phyloP scores from a whole-genome alignment of 495 filamentous ascomycete species.

The Parachaetomium inaequale region DNA sequence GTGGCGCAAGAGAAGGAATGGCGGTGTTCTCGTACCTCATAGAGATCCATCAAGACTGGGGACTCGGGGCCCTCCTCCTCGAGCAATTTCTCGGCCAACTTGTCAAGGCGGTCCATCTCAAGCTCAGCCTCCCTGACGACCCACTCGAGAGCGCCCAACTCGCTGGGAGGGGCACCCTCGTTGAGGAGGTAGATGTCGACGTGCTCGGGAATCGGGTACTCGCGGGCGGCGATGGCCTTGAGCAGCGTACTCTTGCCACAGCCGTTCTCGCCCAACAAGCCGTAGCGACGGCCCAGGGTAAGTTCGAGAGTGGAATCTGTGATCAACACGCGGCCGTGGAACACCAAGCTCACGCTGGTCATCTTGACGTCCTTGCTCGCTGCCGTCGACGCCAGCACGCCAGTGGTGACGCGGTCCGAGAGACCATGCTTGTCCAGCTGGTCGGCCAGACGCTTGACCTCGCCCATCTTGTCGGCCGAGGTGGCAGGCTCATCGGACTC shows the following conservation, averaged over 20 bases:
- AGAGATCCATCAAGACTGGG: constrained; percentile 88
- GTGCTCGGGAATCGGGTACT: constrained; percentile 94
- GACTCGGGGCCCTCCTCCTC: constrained; percentile 89
- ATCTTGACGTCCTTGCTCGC: constrained; percentile 93
- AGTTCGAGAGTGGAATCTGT: constrained; percentile 90
- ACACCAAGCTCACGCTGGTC: constrained; percentile 86
- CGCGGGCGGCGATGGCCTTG: constrained; percentile 88
- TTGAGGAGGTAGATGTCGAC: constrained; percentile 98
- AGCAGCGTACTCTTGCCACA: constrained; percentile 97
- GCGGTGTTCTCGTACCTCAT: constrained; percentile 65
- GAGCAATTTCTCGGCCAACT: constrained; percentile 80
- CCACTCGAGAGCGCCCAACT: constrained; percentile 92
- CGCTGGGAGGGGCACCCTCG: constrained; percentile 88
- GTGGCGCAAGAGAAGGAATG: background rate
- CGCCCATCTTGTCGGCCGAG: constrained; percentile 65
- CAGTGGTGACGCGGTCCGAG: constrained; percentile 96
- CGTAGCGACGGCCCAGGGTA: constrained; percentile 89
- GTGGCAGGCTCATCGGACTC: constrained; percentile 66
- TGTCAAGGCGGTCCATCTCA: constrained; percentile 86
- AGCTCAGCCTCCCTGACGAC: constrained; percentile 93
- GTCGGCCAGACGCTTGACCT: constrained; percentile 64
- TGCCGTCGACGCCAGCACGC: constrained; percentile 82
- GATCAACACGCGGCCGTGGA: constrained; percentile 96
- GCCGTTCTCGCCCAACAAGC: constrained; percentile 95
- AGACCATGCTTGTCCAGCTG: constrained; percentile 96